Base-by-base conservation (phyloP, 2,329 filamentous ascomycete species). In the Epichloe sylvatica region DNA sequence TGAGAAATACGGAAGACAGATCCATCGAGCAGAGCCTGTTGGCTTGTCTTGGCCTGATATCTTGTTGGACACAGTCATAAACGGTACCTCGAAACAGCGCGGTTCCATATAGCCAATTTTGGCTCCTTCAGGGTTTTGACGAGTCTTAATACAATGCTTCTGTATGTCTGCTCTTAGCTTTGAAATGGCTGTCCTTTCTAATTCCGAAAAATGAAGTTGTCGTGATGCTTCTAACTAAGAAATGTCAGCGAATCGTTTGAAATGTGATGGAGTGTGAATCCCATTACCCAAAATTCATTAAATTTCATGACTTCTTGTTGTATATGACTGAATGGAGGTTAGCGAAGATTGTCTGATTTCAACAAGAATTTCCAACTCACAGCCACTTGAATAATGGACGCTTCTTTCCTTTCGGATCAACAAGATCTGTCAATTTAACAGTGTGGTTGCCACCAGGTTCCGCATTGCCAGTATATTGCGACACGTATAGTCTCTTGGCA, bases 1-100 rank as follows among this genome's bases (percentile, higher is more conserved):
- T 2, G 64, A 64, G 53, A 76, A 74, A 52, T 73, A 75, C 0
- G 73, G 73, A 13, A 74, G 57, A 33, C 68, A 72, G 3, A 73
- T 54, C 70, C 70, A 74, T 19, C 62, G 64, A 0, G 62, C 61
- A 1, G 54, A 47, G 9, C 52, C 45, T 37, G 46, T 46, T 47
- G 55, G 6, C 45, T 48, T 44, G 2, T 55, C 50, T 5, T 53
- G 44, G 1, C 50, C 41, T 5, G 35, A 19, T 12, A 23, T 34
- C 23, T 59, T 54, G 23, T 59, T 59, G 36, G 57, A 55, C 5
- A 45, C 21, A 49, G 51, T 30, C 52, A 53, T 51, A n/a, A 71
- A 59, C 3, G 61, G 51, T 5, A 67, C 55, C n/a, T 70, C 63
- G n/a, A 70, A 55, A 19, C 59, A 62, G 21, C 58, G 58, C 1